Base-by-base conservation (phyloP, 2,329 filamentous ascomycete species). In the Xylariaceae sp. region DNA sequence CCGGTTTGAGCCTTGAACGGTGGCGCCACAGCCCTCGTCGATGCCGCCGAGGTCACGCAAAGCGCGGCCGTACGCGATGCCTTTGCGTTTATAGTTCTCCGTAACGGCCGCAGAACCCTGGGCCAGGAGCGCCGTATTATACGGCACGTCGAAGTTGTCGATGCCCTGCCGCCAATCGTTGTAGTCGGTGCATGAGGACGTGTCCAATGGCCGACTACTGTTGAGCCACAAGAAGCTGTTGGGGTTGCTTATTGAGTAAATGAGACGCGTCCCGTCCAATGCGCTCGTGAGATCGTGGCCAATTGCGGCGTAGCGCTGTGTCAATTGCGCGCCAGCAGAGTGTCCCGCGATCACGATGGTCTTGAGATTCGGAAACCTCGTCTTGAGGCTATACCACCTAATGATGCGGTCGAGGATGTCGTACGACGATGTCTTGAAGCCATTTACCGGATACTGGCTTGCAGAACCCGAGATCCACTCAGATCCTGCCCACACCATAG, bases 221-320 rank as follows among this genome's bases (percentile, higher is more conserved):
- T 38, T 35, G n/a, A 54, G 44, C 52, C 52, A 52, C n/a, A 52
- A 22, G 10, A 46, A 17, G 38, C 45, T 48, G 43, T 52, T 54
- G 17, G 52, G 52, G 17, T 54, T 44, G n/a, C 52, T 49, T 15
- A 54, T 35, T 27, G 40, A 54, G 46, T 54, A 54, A 31, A 31
- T 51, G 10, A 54, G 39, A 10, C 45, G 48, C 5, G 43, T 48
- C 6, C 27, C 27, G 15, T 46, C 35, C 35, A 45, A 42, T n/a
- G 52, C 45, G 31, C 47, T 36, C 12, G 19, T 31, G 1, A 27
- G 19, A 10, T 40, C 48, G 40, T 52, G 49, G 32, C 44, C 52
- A 10, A 54, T 45, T n/a, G 49, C 52, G 22, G 46, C 52, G 30
- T 51, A 54, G 19, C 52, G 52, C 18, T 54, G 49, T 17, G 33